These are phyloP conservation scores for Isabelozyma pseudorhagii DNA, from an alignment of 805 yeast genomes.

Conservation along the genomic window DNA sequence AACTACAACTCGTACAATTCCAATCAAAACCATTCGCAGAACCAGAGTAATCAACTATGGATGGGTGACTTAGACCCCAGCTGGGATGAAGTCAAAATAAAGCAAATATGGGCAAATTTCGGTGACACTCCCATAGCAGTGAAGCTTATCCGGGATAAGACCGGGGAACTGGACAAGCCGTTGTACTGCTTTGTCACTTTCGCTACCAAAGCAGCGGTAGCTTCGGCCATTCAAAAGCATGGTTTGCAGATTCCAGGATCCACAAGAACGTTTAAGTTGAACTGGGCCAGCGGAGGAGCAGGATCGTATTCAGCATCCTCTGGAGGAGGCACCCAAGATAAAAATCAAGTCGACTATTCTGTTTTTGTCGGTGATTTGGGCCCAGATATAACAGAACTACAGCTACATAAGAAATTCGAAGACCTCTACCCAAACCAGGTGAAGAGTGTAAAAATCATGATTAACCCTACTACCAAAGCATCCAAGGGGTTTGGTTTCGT, in stretches of 20 bases:
- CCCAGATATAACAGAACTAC: constrained; percentile 66
- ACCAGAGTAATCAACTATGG: constrained; percentile 50
- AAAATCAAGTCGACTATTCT: constrained; percentile 35
- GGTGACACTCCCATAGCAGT: constrained; percentile 62
- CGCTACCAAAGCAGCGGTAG: constrained; percentile 55
- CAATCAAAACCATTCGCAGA: constrained; percentile 13
- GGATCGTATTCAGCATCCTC: constrained; percentile 8
- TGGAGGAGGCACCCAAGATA: background rate
- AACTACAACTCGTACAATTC: background rate
- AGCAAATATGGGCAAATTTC: constrained; percentile 63
- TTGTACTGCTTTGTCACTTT: constrained; percentile 80
- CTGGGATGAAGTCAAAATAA: constrained; percentile 73
- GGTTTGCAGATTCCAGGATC: constrained; percentile 72
- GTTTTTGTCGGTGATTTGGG: constrained; percentile 85
- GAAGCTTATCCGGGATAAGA: constrained; percentile 71
- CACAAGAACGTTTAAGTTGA: constrained; percentile 59
- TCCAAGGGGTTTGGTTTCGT: constrained; percentile 90
- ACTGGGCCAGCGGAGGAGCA: constrained; percentile 61
- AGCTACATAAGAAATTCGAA: constrained; percentile 63
- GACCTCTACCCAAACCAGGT: constrained; percentile 65
- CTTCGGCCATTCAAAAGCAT: constrained; percentile 62
- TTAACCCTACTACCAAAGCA: constrained; percentile 64
- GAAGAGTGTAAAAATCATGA: constrained; percentile 73
- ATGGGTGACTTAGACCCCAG: constrained; percentile 90
- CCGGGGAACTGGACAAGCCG: constrained; percentile 42